These are phyloP conservation scores for Aspergillus versicolor DNA, from an alignment of 2,329 filamentous ascomycete species.

Conservation along the genomic window DNA sequence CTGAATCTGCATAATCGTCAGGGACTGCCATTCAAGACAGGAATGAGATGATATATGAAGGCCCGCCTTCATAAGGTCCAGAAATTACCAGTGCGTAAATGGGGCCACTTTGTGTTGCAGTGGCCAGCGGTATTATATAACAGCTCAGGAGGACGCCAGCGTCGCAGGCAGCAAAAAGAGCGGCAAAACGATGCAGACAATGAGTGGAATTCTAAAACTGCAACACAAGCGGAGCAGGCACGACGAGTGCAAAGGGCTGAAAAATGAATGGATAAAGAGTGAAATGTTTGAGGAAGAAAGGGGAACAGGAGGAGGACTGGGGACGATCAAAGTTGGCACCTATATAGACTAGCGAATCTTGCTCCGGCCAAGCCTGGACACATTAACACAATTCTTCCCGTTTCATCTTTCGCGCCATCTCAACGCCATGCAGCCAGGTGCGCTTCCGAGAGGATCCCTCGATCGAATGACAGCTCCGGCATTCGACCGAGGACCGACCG, in stretches of 20 bases:
- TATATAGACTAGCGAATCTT: background rate
- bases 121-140: background rate
- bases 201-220: background rate
- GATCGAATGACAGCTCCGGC: background rate
- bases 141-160: background rate
- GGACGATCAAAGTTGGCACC: background rate
- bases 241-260: background rate
- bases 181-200: background rate
- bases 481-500: background rate
- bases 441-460: conserved; percentile 7
- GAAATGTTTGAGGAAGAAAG: conserved; percentile 2
- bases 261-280: background rate
- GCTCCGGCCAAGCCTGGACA: background rate
- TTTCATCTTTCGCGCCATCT: conserved; percentile 11
- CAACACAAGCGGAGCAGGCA: background rate
- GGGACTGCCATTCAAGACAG: background rate
- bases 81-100: background rate
- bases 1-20: background rate
- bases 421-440: conserved; percentile 5
- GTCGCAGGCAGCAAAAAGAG: background rate
- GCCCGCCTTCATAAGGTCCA: background rate
- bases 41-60: background rate
- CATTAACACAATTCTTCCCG: background rate
- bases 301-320: background rate
- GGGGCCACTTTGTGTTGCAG: background rate